Evolutionary conservation across 1,139 yeast species (phyloP).

Genomic region (Petasospora fabianii): DNA sequence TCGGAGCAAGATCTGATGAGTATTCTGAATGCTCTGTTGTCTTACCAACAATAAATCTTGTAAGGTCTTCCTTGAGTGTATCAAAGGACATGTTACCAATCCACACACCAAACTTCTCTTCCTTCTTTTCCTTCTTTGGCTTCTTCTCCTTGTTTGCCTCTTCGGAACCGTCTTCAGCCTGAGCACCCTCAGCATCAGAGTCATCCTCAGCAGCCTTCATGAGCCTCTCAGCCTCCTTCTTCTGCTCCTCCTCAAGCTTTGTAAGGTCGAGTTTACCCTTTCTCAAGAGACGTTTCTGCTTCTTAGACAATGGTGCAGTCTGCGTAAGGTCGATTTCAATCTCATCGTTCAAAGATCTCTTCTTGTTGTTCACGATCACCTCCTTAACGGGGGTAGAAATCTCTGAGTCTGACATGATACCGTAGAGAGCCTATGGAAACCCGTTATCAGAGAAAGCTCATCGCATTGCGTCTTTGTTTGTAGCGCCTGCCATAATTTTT

Average conservation of each 20-base stretch:
- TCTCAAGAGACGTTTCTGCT: conserved; percentile 83
- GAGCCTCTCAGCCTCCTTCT: conserved; percentile 38
- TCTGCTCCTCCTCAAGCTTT: conserved; percentile 50
- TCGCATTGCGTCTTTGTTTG: conserved; percentile 7
- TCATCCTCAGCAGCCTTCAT: conserved; percentile 12
- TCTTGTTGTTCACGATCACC: conserved; percentile 25
- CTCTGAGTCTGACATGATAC: conserved; percentile 1
- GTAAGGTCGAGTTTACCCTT: conserved; percentile 62
- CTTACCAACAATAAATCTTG: conserved; percentile 59
- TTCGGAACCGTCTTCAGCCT: conserved; percentile 12
- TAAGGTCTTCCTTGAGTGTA: conserved; percentile 72
- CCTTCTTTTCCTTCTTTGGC: conserved; percentile 13
- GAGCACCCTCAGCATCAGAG: conserved; percentile 13
- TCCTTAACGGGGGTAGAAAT: conserved; percentile 2
- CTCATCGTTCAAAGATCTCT: conserved; percentile 48
- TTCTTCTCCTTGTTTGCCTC: conserved; percentile 4
- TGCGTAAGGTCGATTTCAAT: conserved; percentile 77
- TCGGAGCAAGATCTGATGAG: conserved; percentile 36
- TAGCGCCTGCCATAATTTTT: background rate
- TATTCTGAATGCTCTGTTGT: conserved; percentile 43
- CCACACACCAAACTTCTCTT: conserved; percentile 69
- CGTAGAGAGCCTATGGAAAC: background rate
- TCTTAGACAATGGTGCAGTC: conserved; percentile 83
- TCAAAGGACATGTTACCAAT: conserved; percentile 88
- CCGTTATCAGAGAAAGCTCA: background rate